Percentiles rank a stretch among this genome's conserved stretches.
Evolutionary conservation across 306 rosid species (phyloP).

Genomic region (Vigna nakashimae): DNA sequence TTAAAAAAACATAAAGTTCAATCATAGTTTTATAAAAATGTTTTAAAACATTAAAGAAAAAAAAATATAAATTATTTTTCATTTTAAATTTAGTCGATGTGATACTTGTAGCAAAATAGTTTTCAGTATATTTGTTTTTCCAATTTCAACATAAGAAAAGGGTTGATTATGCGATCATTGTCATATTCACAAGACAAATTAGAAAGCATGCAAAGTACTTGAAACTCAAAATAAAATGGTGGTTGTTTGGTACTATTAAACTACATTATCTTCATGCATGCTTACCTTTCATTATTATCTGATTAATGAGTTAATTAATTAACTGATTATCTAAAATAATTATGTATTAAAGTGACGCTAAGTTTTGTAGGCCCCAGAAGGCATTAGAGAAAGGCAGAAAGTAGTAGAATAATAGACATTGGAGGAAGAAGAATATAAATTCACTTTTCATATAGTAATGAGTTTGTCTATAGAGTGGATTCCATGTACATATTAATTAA

Average conservation of each 20-base stretch:
- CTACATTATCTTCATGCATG: conserved; percentile 53
- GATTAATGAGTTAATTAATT: not conserved
- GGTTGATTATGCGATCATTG: not conserved
- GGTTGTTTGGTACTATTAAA: conserved; percentile 31
- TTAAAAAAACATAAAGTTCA: too few relatives aligned
- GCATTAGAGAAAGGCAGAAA: conserved; percentile 40
- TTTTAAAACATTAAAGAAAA: too few relatives aligned
- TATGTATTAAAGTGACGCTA: conserved; percentile 27
- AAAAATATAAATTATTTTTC: too few relatives aligned
- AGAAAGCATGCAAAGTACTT: conserved; percentile 23
- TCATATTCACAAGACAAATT: not conserved
- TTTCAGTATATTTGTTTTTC: too few relatives aligned
- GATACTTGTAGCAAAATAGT: too few relatives aligned
- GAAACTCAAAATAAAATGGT: conserved; percentile 28
- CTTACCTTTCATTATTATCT: conserved; percentile 36
- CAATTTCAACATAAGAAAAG: too few relatives aligned
- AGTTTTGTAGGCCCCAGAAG: conserved; percentile 42
- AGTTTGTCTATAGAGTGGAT: conserved; percentile 48
- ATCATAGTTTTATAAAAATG: too few relatives aligned
- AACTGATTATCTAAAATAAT: conserved; percentile 1
- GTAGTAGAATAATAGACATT: conserved; percentile 8
- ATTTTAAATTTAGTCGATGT: too few relatives aligned
- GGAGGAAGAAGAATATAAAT: conserved; percentile 29
- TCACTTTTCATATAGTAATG: conserved; percentile 39
- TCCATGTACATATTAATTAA: not conserved